Conservation (phyloP, 306 rosid genomes). For the Canavalia gladiata region DNA sequence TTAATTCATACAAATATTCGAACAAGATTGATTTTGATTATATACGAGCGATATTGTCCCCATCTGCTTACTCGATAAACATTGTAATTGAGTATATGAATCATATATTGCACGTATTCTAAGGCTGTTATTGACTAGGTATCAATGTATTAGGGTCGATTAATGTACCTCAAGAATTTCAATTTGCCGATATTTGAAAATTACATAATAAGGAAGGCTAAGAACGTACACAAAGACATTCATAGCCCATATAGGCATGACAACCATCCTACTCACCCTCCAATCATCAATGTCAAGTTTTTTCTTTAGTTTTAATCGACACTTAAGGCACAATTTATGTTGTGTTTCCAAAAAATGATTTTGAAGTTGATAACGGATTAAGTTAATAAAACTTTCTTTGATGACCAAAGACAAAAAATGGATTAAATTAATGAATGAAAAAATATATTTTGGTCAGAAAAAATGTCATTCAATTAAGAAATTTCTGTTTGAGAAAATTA, state of each 20-base stretch:
- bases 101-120: slow-evolving; percentile 41
- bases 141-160: slow-evolving; percentile 21
- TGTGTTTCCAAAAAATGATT: slow-evolving; percentile 1
- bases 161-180: not conserved
- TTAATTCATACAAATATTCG: not conserved
- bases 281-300: slow-evolving; percentile 10
- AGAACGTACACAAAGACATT: no score
- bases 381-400: no score
- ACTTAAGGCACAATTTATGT: not conserved
- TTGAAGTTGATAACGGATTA: not conserved
- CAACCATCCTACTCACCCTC: not conserved
- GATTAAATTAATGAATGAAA: not conserved
- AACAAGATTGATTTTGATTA: not conserved
- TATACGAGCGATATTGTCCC: not conserved
- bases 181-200: slow-evolving; percentile 14
- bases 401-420: not conserved
- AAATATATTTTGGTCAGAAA: not conserved
- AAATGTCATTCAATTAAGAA: not conserved
- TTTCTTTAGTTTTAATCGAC: slow-evolving; percentile 7
- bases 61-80: not conserved
- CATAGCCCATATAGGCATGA: slow-evolving; percentile 18
- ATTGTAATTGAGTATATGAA: slow-evolving; percentile 34
- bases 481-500: not conserved
- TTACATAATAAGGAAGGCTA: slow-evolving; percentile 12
- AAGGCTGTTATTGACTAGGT: slow-evolving; percentile 40